Base-by-base conservation (phyloP, 2,329 filamentous ascomycete species). In the Talaromyces sp. region DNA sequence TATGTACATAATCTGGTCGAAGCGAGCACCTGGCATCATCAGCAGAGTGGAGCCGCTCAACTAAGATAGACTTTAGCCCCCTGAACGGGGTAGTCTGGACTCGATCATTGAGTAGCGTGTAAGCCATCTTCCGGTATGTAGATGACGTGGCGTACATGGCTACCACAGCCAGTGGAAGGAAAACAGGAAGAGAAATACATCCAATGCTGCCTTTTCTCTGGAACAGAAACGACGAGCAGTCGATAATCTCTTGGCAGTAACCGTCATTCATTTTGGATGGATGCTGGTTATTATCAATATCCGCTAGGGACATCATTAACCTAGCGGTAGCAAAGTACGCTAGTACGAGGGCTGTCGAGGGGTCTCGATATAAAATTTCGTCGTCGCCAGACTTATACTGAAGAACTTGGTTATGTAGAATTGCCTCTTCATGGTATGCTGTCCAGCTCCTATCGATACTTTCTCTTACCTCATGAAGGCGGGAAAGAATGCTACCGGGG, bases 271-370 rank as follows among this genome's bases (percentile, higher is more conserved):
- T 42, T n/a, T 16, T 40, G 18, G 31, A n/a, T 28, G 18, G 7
- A 23, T 55, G 14, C 42, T 42, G 8, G 8, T 53, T 16, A n/a
- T 23, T 6, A 10, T 2, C 18, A 47, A 9, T 33, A 16, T 56
- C 54, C 27, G 54, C 36, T n/a, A 56, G 54, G 23, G 33, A 56
- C 1, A 56, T 5, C 18, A 56, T 40, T n/a, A 56, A 23, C 23
- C 34, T 56, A 30, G 54, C 54, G 12, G 54, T 56, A 34, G 54
- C 23, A 56, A 34, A 56, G 34, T 56, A 56, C 34, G 54, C 31
- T 16, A 34, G 18, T 18, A 56, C 54, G 16, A 56, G 31, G 34
- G 54, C 54, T 12, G 54, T 56, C 14, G 54, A 56, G 3, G 30
- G 30, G 33, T 56, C 33, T 28, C 54, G 54, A 42, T 56, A 56